phyloP scores from a whole-genome alignment of 805 yeast species.

The Ogataea paradorogensis region DNA sequence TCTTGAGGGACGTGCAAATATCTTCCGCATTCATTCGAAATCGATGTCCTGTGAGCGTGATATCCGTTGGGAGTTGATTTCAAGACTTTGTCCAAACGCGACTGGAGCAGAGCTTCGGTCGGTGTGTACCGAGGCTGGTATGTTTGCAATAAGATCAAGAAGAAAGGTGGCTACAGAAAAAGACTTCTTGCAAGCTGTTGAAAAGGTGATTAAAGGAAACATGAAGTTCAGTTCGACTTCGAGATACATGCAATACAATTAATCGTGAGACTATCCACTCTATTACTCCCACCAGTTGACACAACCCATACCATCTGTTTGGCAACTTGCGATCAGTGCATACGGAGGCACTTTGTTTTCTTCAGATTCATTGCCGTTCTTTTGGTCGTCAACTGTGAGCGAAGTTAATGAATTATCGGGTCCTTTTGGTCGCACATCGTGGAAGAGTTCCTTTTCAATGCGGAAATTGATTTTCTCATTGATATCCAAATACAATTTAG shows the following conservation, averaged over 20 bases:
- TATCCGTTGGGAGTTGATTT: slow-evolving; percentile 97
- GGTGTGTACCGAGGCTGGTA: slow-evolving; percentile 99
- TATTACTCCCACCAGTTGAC: slow-evolving; percentile 87
- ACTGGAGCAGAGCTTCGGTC: slow-evolving; percentile 99
- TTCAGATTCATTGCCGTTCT: slow-evolving; percentile 21
- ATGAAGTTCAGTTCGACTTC: slow-evolving; percentile 96
- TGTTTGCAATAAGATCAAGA: slow-evolving; percentile 98
- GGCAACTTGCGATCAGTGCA: slow-evolving; percentile 85
- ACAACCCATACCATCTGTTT: slow-evolving; percentile 95
- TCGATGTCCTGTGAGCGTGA: slow-evolving; percentile 97
- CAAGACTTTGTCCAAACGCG: slow-evolving; percentile 95
- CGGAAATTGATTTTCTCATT: slow-evolving; percentile 91
- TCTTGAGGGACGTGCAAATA: slow-evolving; percentile 95
- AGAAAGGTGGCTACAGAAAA: slow-evolving; percentile 98
- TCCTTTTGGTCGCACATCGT: slow-evolving; percentile 75
- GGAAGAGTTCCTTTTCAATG: slow-evolving; percentile 84
- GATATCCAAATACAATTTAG: slow-evolving; percentile 77
- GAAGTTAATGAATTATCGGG: slow-evolving; percentile 48
- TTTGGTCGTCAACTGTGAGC: slow-evolving; percentile 28
- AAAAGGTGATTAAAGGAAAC: slow-evolving; percentile 97
- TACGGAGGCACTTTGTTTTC: slow-evolving; percentile 65
- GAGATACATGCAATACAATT: slow-evolving; percentile 98
- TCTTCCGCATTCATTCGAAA: slow-evolving; percentile 94
- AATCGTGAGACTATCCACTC: slow-evolving; percentile 15
- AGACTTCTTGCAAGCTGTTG: slow-evolving; percentile 96